Percentiles rank a stretch among this genome's conserved stretches.
These are phyloP conservation scores for Calonectria leucothoes DNA, from an alignment of 2,329 filamentous ascomycete genomes.

Conservation along the genomic window DNA sequence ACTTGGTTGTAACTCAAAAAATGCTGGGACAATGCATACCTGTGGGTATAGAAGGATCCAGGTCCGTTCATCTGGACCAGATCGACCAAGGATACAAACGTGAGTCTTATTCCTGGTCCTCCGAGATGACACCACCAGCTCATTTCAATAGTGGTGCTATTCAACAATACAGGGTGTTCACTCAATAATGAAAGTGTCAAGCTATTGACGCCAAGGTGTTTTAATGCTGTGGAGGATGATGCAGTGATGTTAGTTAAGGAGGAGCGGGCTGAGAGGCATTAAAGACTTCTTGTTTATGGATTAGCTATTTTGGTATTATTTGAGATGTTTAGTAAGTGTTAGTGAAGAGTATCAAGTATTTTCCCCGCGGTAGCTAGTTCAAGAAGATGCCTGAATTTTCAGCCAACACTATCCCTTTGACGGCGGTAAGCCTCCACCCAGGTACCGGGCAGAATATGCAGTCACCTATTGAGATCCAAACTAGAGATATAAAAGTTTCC, in stretches of 20 bases:
- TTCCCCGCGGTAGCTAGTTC: no score
- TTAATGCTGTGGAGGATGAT: background rate
- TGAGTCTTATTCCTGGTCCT: background rate
- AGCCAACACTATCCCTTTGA: no score
- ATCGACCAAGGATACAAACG: background rate
- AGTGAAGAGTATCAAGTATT: no score
- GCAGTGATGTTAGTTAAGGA: background rate
- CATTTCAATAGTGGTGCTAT: background rate
- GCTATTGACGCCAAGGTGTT: background rate
- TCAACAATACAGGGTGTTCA: background rate
- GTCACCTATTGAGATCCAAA: no score
- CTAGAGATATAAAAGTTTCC: no score
- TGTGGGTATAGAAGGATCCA: background rate
- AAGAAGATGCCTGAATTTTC: no score
- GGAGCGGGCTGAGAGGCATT: background rate
- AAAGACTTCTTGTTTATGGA: background rate
- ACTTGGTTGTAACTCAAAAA: background rate
- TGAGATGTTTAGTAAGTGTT: no score
- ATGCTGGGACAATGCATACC: background rate
- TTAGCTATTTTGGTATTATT: no score
- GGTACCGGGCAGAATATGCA: no score
- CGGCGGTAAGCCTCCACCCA: no score
- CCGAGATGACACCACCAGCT: background rate
- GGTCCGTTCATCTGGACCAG: background rate
- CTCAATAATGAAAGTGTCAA: background rate